Conservation (phyloP, 2,329 filamentous ascomycete genomes). For the Bretziella fagacearum region DNA sequence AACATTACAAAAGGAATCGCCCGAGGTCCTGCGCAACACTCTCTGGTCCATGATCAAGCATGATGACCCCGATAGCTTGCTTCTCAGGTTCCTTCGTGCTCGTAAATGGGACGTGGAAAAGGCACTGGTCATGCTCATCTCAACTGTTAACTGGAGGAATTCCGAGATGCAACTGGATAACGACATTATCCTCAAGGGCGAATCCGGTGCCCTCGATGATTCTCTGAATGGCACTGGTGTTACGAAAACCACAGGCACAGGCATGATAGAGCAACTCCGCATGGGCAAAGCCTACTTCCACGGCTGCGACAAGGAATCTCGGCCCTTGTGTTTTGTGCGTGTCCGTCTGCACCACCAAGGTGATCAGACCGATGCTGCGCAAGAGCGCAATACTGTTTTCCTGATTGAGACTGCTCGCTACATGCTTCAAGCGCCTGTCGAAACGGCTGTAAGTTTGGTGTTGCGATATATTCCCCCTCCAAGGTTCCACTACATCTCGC, state of each 20-base stretch:
- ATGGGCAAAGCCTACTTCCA: constrained; percentile 91
- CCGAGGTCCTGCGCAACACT: constrained; percentile 60
- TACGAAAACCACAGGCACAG: constrained; percentile 49
- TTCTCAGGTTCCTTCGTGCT: constrained; percentile 71
- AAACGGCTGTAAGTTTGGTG: constrained; percentile 80
- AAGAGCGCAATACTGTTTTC: constrained; percentile 85
- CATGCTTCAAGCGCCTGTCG: constrained; percentile 60
- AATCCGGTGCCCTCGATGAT: constrained; percentile 40
- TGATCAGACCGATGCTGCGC: constrained; percentile 62
- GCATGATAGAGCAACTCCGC: constrained; percentile 68
- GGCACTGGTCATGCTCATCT: constrained; percentile 83
- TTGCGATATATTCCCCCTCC: too few relatives aligned
- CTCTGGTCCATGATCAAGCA: constrained; percentile 94
- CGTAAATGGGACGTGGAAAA: constrained; percentile 92
- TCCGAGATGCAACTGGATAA: constrained; percentile 76
- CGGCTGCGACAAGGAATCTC: constrained; percentile 64
- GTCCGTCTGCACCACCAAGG: constrained; percentile 66
- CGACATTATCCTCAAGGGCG: constrained; percentile 66
- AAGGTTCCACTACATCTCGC: too few relatives aligned
- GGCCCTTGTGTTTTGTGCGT: constrained; percentile 74
- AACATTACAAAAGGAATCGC: constrained; percentile 56
- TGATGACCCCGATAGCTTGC: constrained; percentile 75
- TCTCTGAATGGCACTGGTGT: constrained; percentile 38
- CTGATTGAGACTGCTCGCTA: constrained; percentile 88
- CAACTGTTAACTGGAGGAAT: constrained; percentile 81